Percentiles rank a stretch among this genome's conserved stretches.
phyloP scores from a whole-genome alignment of 345 rosid genomes.

The Iberis pinnata region DNA sequence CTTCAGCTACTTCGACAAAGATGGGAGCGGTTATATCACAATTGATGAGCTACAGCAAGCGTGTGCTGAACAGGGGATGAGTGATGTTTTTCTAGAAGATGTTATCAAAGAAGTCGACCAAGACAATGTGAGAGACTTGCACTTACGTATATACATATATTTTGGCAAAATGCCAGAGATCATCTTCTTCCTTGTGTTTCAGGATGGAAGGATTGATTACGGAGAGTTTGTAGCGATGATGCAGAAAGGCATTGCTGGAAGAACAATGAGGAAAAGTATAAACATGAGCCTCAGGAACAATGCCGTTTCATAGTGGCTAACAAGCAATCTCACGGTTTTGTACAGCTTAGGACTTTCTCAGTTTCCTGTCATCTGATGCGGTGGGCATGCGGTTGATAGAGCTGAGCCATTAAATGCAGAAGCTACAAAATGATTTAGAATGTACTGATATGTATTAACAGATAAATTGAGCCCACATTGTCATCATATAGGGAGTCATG shows the following conservation, averaged over 20 bases:
- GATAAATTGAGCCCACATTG: conserved; percentile 10
- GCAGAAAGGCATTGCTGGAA: conserved; percentile 93
- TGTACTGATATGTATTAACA: conserved; percentile 21
- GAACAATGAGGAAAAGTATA: conserved; percentile 93
- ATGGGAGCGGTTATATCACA: conserved; percentile 89
- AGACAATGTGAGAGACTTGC: conserved; percentile 59
- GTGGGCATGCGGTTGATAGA: too few relatives aligned
- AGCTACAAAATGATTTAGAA: conserved; percentile 13
- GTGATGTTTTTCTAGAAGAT: conserved; percentile 84
- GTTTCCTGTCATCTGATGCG: neutral
- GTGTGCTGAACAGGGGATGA: conserved; percentile 85
- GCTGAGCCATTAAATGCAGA: neutral
- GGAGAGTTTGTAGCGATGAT: conserved; percentile 98
- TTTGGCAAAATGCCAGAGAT: too few relatives aligned
- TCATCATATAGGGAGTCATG: conserved; percentile 12
- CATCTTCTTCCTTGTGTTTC: neutral
- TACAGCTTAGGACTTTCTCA: conserved; percentile 22
- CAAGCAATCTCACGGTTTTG: conserved; percentile 18
- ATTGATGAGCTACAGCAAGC: conserved; percentile 98
- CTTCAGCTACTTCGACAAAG: conserved; percentile 91
- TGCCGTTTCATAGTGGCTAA: conserved; percentile 13
- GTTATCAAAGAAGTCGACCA: conserved; percentile 94
- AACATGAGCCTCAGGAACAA: conserved; percentile 56
- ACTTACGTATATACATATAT: too few relatives aligned
- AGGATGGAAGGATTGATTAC: conserved; percentile 97